Evolutionary conservation across 1,284 basidiomycete species (phyloP).

Genomic region (Fereydounia khargensis): DNA sequence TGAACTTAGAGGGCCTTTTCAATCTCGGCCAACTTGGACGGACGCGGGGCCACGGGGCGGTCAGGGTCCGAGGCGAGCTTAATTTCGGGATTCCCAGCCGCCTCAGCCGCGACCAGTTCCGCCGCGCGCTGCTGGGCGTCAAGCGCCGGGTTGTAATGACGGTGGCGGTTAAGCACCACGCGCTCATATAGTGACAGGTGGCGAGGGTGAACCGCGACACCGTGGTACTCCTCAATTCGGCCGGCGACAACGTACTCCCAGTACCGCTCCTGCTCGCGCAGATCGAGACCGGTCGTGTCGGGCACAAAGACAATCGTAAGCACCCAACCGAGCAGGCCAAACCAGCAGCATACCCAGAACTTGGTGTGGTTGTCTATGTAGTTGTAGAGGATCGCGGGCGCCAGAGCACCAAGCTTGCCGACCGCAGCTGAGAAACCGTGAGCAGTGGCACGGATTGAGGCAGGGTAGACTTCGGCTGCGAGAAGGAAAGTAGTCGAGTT

Average conservation of each 20-base stretch:
- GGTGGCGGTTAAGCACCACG: slow-evolving; percentile 61
- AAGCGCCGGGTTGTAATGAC: slow-evolving; percentile 62
- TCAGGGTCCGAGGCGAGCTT: neutral
- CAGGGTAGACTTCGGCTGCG: slow-evolving; percentile 58
- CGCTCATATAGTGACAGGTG: slow-evolving; percentile 62
- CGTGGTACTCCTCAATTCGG: slow-evolving; percentile 62
- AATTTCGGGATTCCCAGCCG: slow-evolving; percentile 53
- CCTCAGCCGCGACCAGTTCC: slow-evolving; percentile 62
- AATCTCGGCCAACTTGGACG: slow-evolving; percentile 46
- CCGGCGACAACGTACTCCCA: slow-evolving; percentile 62
- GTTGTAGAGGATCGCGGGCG: slow-evolving; percentile 58
- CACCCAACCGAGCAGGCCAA: slow-evolving; percentile 61
- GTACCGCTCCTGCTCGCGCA: slow-evolving; percentile 64
- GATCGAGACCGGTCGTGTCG: slow-evolving; percentile 64
- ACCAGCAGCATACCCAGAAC: slow-evolving; percentile 64
- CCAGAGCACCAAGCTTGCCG: slow-evolving; percentile 58
- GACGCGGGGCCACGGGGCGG: slow-evolving; percentile 7
- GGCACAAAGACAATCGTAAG: slow-evolving; percentile 61
- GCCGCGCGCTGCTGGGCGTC: slow-evolving; percentile 61
- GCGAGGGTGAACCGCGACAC: slow-evolving; percentile 63
- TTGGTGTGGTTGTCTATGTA: slow-evolving; percentile 59
- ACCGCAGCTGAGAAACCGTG: slow-evolving; percentile 58
- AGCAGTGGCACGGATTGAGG: slow-evolving; percentile 58
- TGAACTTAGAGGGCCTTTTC: slow-evolving; percentile 21
- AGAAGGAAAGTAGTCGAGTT: slow-evolving; percentile 60